Evolutionary conservation across 495 filamentous ascomycete genomes (phyloP).

Genomic region (Neurospora tetraspora): DNA sequence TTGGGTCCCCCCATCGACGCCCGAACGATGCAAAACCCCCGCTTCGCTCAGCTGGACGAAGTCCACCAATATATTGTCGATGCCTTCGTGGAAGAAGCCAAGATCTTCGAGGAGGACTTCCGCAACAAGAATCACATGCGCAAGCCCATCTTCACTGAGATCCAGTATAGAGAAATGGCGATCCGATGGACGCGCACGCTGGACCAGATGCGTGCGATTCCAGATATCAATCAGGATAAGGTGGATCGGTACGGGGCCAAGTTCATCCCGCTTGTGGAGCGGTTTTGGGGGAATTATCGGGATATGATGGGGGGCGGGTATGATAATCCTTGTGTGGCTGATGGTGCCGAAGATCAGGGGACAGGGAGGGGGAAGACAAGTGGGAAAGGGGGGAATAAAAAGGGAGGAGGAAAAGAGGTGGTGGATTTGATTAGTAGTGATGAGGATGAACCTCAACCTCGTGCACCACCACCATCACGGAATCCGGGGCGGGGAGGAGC

Average conservation of each 20-base stretch:
- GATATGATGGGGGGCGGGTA: constrained; percentile 39
- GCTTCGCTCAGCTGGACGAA: constrained; percentile 38
- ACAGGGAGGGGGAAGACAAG: background rate
- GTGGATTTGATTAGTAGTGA: background rate
- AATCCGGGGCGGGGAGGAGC: background rate
- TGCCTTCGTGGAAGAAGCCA: constrained; percentile 63
- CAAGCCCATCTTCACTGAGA: constrained; percentile 65
- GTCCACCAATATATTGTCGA: constrained; percentile 44
- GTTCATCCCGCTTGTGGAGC: constrained; percentile 55
- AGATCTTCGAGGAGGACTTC: constrained; percentile 52
- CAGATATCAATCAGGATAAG: constrained; percentile 58
- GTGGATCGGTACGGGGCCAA: constrained; percentile 57
- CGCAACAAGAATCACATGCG: constrained; percentile 52
- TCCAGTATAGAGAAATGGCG: constrained; percentile 72
- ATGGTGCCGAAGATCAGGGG: background rate
- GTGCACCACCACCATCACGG: background rate
- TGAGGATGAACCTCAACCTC: background rate
- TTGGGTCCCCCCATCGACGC: background rate
- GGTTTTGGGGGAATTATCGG: constrained; percentile 45
- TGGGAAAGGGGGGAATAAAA: background rate
- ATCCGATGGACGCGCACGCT: constrained; percentile 55
- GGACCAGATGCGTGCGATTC: constrained; percentile 54
- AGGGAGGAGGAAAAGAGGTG: background rate
- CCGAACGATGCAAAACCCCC: background rate
- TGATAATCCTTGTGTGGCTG: background rate